Evolutionary conservation across 148 eudicot species (phyloP).

Genomic region (Amaranthus cruentus): DNA sequence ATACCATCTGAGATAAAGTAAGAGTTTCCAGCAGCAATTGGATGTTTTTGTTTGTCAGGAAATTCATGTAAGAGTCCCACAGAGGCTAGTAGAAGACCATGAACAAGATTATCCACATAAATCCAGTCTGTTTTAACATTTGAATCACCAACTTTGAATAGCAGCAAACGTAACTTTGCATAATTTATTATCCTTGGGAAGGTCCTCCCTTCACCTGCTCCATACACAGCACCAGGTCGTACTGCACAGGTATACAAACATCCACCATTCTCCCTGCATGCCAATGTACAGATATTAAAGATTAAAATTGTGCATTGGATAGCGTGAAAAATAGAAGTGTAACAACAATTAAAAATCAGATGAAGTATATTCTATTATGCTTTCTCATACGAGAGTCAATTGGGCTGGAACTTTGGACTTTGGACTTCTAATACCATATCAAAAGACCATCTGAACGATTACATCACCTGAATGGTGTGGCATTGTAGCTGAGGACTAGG

Average conservation of each 20-base stretch:
- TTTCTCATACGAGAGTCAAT: too few relatives aligned
- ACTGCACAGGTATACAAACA: slow-evolving; percentile 67
- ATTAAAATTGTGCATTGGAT: too few relatives aligned
- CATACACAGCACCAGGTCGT: slow-evolving; percentile 85
- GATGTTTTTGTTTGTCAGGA: slow-evolving; percentile 54
- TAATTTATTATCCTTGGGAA: slow-evolving; percentile 49
- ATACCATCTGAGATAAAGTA: slow-evolving; percentile 89
- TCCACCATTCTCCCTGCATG: slow-evolving; percentile 52
- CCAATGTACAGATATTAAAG: slow-evolving; percentile 13
- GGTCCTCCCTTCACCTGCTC: slow-evolving; percentile 84
- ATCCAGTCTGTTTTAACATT: slow-evolving; percentile 73
- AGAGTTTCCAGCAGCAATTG: slow-evolving; percentile 77
- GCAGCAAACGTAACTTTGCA: slow-evolving; percentile 58
- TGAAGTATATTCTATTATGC: too few relatives aligned
- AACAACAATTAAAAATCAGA: too few relatives aligned
- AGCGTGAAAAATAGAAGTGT: too few relatives aligned
- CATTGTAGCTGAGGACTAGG: slow-evolving; percentile 62
- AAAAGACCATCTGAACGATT: too few relatives aligned
- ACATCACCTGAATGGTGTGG: slow-evolving; percentile 60
- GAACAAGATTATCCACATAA: slow-evolving; percentile 72
- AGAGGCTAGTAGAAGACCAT: slow-evolving; percentile 66
- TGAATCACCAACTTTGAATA: slow-evolving; percentile 59
- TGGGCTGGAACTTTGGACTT: too few relatives aligned
- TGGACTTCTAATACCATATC: too few relatives aligned
- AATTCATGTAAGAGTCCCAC: slow-evolving; percentile 80